Conservation (phyloP, 2,329 filamentous ascomycete species). For the Botryotinia narcissicola region DNA sequence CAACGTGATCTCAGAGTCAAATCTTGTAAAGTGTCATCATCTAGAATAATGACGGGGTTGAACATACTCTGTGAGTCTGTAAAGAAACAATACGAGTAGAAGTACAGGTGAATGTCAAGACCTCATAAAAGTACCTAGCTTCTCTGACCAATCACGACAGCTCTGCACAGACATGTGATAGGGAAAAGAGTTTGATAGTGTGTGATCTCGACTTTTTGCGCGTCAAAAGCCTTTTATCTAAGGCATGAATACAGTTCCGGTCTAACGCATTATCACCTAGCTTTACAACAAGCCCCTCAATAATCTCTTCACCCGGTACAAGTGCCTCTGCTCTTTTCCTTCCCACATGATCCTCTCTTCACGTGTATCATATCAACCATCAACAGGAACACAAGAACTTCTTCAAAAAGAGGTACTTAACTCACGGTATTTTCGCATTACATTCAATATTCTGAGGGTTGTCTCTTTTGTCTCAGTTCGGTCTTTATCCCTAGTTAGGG, state of each 20-base stretch:
- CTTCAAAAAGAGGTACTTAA: background rate
- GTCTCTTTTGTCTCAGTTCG: constrained; percentile 5
- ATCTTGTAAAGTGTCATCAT: background rate
- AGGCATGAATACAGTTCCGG: background rate
- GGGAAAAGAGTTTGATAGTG: background rate
- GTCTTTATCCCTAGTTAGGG: background rate
- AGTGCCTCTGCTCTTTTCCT: constrained; percentile 4
- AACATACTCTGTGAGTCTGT: background rate
- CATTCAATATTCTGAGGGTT: background rate
- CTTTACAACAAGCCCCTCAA: background rate
- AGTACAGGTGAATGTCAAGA: background rate
- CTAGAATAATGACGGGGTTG: background rate
- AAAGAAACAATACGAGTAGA: background rate
- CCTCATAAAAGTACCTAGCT: background rate
- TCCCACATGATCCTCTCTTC: constrained; percentile 9
- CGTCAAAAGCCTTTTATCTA: background rate
- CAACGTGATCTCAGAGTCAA: background rate
- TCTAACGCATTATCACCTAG: background rate
- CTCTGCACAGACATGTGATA: background rate
- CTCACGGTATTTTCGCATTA: background rate
- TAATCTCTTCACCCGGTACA: constrained; percentile 5
- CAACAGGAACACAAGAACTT: constrained; percentile 1
- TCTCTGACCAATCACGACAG: background rate
- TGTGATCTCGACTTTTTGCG: background rate
- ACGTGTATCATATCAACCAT: constrained; percentile 6